Conservation (phyloP, 2,329 filamentous ascomycete genomes). For the Calonectria crousiana region DNA sequence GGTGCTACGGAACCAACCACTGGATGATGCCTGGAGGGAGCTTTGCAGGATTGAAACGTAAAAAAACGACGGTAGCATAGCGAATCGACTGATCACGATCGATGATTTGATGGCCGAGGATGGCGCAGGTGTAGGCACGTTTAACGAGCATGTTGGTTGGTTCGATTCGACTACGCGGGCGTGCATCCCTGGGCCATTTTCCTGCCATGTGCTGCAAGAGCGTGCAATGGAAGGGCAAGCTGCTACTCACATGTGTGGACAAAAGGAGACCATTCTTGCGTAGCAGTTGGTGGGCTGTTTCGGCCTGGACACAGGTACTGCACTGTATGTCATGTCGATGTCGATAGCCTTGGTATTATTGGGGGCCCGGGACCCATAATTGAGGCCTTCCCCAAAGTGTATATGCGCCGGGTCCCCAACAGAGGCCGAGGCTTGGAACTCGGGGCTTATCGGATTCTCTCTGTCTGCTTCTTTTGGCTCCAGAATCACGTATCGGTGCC, state of each 20-base stretch:
- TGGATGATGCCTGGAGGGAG: slow-evolving; percentile 12
- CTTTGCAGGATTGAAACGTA: not conserved
- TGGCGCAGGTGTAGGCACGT: slow-evolving; percentile 1
- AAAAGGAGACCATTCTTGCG: not conserved
- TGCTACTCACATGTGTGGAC: slow-evolving; percentile 10
- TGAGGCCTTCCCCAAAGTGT: slow-evolving; percentile 19
- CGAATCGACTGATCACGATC: slow-evolving; percentile 4
- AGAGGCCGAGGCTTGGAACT: slow-evolving; percentile 22
- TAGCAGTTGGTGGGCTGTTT: slow-evolving; percentile 3
- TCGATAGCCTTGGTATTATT: not conserved
- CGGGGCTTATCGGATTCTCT: slow-evolving; percentile 31
- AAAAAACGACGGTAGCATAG: slow-evolving; percentile 1
- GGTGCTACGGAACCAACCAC: not conserved
- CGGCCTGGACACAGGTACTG: not conserved
- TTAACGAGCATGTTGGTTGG: not conserved
- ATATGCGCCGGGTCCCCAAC: slow-evolving; percentile 20
- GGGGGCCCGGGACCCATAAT: not conserved
- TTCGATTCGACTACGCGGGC: not conserved
- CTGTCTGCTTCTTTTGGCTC: not conserved
- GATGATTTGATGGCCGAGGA: not conserved
- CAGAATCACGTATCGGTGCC: not conserved
- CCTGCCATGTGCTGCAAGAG: not conserved
- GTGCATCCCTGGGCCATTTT: not conserved
- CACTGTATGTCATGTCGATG: not conserved
- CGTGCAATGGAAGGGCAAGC: not conserved